phyloP scores from a whole-genome alignment of 106 monocot genomes.

The Acorus calamus region DNA sequence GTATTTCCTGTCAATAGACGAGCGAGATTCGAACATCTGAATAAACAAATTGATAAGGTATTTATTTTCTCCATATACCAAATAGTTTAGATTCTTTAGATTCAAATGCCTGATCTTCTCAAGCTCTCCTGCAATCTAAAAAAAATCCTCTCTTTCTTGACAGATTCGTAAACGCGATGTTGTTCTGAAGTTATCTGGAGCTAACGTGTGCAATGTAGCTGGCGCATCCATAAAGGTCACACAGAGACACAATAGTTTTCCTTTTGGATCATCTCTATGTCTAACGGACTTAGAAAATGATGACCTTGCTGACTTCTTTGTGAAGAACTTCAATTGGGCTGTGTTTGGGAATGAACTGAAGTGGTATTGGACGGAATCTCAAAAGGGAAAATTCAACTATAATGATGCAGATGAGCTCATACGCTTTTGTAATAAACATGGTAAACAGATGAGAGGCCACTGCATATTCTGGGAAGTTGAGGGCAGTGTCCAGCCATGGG shows the following conservation, averaged over 20 bases:
- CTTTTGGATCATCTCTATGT: conserved; percentile 69
- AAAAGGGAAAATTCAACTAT: conserved; percentile 66
- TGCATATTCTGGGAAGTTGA: conserved; percentile 96
- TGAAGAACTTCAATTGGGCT: conserved; percentile 91
- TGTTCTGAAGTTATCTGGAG: conserved; percentile 36
- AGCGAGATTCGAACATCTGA: conserved; percentile 56
- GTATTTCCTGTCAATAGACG: conserved; percentile 78
- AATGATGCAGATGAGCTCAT: conserved; percentile 80
- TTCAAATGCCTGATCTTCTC: too few relatives aligned
- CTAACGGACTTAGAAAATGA: conserved; percentile 81
- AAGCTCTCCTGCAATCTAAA: too few relatives aligned
- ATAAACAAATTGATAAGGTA: conserved; percentile 69
- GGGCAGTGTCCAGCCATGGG: conserved; percentile 70
- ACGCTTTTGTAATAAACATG: conserved; percentile 53
- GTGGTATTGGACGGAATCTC: conserved; percentile 73
- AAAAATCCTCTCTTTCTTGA: too few relatives aligned
- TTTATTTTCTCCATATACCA: neutral
- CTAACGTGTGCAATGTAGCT: neutral
- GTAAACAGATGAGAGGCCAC: conserved; percentile 52
- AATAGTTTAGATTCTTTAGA: too few relatives aligned
- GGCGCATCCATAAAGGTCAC: conserved; percentile 44
- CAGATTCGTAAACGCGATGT: conserved; percentile 64
- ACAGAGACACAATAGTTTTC: conserved; percentile 71
- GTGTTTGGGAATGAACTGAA: conserved; percentile 97
- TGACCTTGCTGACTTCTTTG: conserved; percentile 73